phyloP scores from a whole-genome alignment of 2,329 filamentous ascomycete genomes.

The Fusarium fujikuroi region DNA sequence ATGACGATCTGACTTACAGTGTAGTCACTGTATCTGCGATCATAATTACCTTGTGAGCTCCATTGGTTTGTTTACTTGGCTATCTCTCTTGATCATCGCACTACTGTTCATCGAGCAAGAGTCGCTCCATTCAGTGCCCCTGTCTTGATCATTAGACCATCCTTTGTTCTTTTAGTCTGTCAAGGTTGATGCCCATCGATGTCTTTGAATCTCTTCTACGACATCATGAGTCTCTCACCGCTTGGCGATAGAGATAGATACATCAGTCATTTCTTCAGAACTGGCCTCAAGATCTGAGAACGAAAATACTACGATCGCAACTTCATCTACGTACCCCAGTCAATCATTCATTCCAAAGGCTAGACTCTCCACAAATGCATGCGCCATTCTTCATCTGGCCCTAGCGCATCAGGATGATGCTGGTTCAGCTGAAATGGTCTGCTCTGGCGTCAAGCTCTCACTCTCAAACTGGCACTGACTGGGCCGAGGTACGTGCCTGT shows the following conservation, averaged over 20 bases:
- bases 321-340: not conserved
- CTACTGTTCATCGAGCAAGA: slow-evolving; percentile 3
- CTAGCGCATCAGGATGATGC: slow-evolving; percentile 36
- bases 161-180: slow-evolving; percentile 3
- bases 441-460: slow-evolving; percentile 11
- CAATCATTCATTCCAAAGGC: slow-evolving; percentile 27
- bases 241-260: not conserved
- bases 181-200: not conserved
- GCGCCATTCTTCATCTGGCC: slow-evolving; percentile 21
- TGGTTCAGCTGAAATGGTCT: slow-evolving; percentile 45
- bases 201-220: not conserved
- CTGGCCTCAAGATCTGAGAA: not conserved
- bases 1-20: slow-evolving; percentile 21
- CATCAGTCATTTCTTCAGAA: not conserved
- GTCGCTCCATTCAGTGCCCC: slow-evolving; percentile 7
- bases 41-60: not conserved
- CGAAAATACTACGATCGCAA: not conserved
- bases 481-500: slow-evolving; percentile 5
- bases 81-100: not conserved
- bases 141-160: slow-evolving; percentile 28
- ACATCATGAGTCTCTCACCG: slow-evolving; percentile 31
- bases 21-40: not conserved
- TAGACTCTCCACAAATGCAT: slow-evolving; percentile 7
- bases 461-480: slow-evolving; percentile 17
- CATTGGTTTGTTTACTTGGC: slow-evolving; percentile 18